phyloP scores from a whole-genome alignment of 164 flowering plant genomes.

The Vitis amurensis region DNA sequence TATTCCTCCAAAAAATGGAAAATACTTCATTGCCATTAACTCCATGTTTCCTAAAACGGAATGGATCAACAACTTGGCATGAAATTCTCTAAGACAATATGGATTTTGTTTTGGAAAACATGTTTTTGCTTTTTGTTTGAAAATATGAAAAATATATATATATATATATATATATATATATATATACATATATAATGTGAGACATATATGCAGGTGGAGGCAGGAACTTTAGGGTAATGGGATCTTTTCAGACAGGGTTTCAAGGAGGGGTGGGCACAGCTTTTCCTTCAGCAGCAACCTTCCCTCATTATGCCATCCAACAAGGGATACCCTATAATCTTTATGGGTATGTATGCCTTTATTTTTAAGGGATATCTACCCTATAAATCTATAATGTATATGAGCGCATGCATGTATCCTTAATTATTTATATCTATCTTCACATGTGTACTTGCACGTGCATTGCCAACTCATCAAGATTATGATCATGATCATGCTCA shows the following conservation, averaged over 20 bases:
- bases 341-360: constrained; percentile 49
- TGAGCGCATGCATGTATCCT: background rate
- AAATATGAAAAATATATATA: too few species aligned
- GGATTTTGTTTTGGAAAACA: too few species aligned
- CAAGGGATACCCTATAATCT: constrained; percentile 81
- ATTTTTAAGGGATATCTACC: too few species aligned
- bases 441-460: constrained; percentile 23
- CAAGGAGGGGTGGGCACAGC: constrained; percentile 64
- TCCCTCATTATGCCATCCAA: constrained; percentile 94
- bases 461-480: constrained; percentile 29
- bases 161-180: too few species aligned
- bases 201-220: constrained; percentile 36
- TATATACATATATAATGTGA: too few species aligned
- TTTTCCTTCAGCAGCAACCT: constrained; percentile 65
- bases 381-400: too few species aligned
- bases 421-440: constrained; percentile 7
- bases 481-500: constrained; percentile 7
- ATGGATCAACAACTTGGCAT: too few species aligned
- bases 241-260: constrained; percentile 47
- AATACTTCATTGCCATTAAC: too few species aligned
- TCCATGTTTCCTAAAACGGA: too few species aligned
- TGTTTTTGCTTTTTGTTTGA: too few species aligned
- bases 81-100: too few species aligned
- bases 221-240: constrained; percentile 54
- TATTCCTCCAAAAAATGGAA: constrained; percentile 19